Percentiles rank a stretch among this genome's conserved stretches.
These are phyloP conservation scores for Teunomyces panamensis DNA, from an alignment of 805 yeast genomes.

Conservation along the genomic window DNA sequence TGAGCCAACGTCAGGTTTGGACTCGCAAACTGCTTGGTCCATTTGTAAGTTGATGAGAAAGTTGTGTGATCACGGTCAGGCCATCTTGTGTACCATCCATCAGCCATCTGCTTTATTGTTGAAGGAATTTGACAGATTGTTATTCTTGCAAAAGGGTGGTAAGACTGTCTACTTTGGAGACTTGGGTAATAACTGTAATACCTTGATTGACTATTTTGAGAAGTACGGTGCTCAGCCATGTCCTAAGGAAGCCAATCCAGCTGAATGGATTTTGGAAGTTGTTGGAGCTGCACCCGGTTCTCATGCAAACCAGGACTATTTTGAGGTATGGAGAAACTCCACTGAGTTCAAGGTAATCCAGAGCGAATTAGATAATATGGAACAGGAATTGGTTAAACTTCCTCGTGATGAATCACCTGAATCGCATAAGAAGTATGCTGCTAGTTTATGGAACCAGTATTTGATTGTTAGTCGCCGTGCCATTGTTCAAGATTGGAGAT, in stretches of 20 bases:
- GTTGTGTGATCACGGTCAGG: slow-evolving; percentile 40
- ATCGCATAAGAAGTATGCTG: slow-evolving; percentile 27
- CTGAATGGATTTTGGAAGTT: slow-evolving; percentile 87
- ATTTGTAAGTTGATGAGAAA: slow-evolving; percentile 39
- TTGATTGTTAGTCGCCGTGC: slow-evolving; percentile 29
- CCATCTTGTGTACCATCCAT: slow-evolving; percentile 61
- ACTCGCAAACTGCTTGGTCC: slow-evolving; percentile 44
- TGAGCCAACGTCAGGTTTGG: slow-evolving; percentile 45
- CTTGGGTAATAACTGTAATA: slow-evolving; percentile 28
- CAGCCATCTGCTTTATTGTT: slow-evolving; percentile 81
- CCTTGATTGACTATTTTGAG: slow-evolving; percentile 34
- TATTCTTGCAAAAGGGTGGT: slow-evolving; percentile 52
- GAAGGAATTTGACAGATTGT: slow-evolving; percentile 73
- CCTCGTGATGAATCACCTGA: slow-evolving; percentile 20
- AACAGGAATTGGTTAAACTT: slow-evolving; percentile 43
- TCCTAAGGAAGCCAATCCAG: slow-evolving; percentile 38
- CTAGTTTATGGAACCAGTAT: slow-evolving; percentile 24
- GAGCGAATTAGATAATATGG: slow-evolving; percentile 63
- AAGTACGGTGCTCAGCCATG: slow-evolving; percentile 37
- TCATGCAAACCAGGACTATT: slow-evolving; percentile 67
- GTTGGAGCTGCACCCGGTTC: slow-evolving; percentile 84
- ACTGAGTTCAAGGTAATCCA: slow-evolving; percentile 57
- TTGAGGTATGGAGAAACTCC: slow-evolving; percentile 76
- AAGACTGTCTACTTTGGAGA: slow-evolving; percentile 44
- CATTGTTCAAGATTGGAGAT: slow-evolving; percentile 32